A percentile compares a stretch with the other conserved stretches of the same genome.
Evolutionary conservation across 257 asterid species (phyloP).

Genomic region (Nicotiana noctiflora): DNA sequence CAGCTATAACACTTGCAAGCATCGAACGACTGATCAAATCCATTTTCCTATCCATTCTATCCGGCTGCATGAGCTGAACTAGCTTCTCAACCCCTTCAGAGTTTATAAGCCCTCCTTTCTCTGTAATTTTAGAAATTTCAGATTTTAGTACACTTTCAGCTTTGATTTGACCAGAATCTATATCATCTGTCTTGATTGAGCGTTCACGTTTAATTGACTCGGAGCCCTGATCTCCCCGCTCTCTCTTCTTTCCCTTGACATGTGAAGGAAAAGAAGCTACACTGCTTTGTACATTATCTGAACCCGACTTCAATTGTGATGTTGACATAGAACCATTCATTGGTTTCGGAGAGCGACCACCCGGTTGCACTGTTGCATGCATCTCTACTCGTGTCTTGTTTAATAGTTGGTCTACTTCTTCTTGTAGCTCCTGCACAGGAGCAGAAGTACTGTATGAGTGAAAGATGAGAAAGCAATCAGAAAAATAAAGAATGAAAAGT

Average conservation of each 20-base stretch:
- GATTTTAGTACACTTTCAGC: conserved; percentile 42
- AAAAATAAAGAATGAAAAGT: conserved; percentile 2
- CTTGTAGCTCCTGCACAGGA: conserved; percentile 60
- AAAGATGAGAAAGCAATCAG: background rate
- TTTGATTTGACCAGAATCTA: conserved; percentile 36
- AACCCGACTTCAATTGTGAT: conserved; percentile 51
- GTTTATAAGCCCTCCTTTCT: conserved; percentile 61
- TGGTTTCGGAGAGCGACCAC: conserved; percentile 78
- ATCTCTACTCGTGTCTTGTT: conserved; percentile 53
- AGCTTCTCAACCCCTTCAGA: conserved; percentile 82
- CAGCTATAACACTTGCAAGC: conserved; percentile 68
- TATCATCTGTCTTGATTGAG: conserved; percentile 46
- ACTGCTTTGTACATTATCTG: conserved; percentile 56
- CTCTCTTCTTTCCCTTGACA: conserved; percentile 78
- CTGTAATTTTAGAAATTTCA: conserved; percentile 68
- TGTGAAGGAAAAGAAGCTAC: conserved; percentile 54
- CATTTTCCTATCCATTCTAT: conserved; percentile 48
- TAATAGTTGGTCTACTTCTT: conserved; percentile 67
- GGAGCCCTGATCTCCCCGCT: conserved; percentile 58
- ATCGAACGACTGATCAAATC: conserved; percentile 60
- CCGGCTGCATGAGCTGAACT: conserved; percentile 65
- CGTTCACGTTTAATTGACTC: conserved; percentile 73
- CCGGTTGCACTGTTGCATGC: conserved; percentile 63
- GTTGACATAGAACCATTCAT: conserved; percentile 48
- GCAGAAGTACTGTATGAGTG: background rate